Evolutionary conservation across 106 monocot genomes (phyloP).

Genomic region (Phalaenopsis aphrodite): DNA sequence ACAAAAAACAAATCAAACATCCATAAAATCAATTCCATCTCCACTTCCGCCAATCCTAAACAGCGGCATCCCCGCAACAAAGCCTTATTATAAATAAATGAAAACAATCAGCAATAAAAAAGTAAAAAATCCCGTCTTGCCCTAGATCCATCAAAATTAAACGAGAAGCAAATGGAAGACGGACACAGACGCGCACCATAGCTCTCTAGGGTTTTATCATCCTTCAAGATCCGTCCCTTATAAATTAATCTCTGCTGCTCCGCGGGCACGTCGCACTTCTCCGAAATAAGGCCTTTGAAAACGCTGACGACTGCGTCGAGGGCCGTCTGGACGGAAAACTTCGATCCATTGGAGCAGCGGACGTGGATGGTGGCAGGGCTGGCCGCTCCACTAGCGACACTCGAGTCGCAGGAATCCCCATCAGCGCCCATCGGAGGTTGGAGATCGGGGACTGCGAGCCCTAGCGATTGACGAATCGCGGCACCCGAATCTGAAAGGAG

Average conservation of each 20-base stretch:
- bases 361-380: conserved; percentile 43
- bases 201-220: conserved; percentile 79
- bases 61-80: not conserved
- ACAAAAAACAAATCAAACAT: not conserved
- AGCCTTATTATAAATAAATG: not conserved
- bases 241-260: conserved; percentile 82
- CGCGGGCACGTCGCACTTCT: conserved; percentile 47
- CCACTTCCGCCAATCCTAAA: not conserved
- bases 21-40: not conserved
- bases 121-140: not conserved
- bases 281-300: conserved; percentile 42
- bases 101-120: not conserved
- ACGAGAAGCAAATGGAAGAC: not conserved
- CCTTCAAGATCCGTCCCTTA: conserved; percentile 87
- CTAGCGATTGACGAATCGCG: not conserved
- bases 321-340: conserved; percentile 48
- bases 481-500: not conserved
- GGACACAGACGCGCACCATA: conserved; percentile 33
- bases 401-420: conserved; percentile 13
- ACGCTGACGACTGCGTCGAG: conserved; percentile 43
- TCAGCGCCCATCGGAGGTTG: conserved; percentile 23
- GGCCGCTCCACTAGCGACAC: not conserved
- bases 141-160: conserved; percentile 2
- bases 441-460: not conserved
- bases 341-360: conserved; percentile 69